Evolutionary conservation across 23 red algal genomes (phyloP).

Genomic region (Gracilaria vermiculophylla): DNA sequence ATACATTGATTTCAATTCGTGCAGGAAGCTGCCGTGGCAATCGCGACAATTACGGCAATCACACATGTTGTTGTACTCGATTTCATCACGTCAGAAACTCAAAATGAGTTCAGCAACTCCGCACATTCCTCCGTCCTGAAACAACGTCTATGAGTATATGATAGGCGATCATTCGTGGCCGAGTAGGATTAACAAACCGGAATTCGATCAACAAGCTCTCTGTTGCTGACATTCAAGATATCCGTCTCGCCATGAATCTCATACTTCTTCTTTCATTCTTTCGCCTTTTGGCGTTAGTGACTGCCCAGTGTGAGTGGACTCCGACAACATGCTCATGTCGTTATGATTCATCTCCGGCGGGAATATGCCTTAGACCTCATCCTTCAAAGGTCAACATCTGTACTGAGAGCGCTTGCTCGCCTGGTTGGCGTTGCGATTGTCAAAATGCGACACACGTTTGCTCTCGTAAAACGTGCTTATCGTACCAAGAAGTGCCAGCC

Average conservation of each 20-base stretch:
- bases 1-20: too few species aligned
- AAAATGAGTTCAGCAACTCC: too few species aligned
- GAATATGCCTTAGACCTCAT: constrained; percentile 1
- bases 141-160: too few species aligned
- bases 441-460: constrained; percentile 7
- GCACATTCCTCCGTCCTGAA: too few species aligned
- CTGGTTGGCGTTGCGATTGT: not conserved
- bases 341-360: not conserved
- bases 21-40: too few species aligned
- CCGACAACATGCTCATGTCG: constrained; percentile 3
- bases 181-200: too few species aligned
- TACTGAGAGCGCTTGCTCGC: not conserved
- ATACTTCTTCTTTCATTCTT: not conserved
- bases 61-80: too few species aligned
- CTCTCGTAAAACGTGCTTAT: not conserved
- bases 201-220: too few species aligned
- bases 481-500: not conserved
- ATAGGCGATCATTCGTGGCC: too few species aligned
- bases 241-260: not conserved
- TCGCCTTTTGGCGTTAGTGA: not conserved
- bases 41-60: too few species aligned
- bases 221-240: too few species aligned
- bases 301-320: not conserved
- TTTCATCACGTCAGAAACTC: too few species aligned
- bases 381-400: not conserved